Percentiles rank a stretch among this genome's conserved stretches.
phyloP scores from a whole-genome alignment of 2,329 filamentous ascomycete species.

The Nigrospora oryzae region DNA sequence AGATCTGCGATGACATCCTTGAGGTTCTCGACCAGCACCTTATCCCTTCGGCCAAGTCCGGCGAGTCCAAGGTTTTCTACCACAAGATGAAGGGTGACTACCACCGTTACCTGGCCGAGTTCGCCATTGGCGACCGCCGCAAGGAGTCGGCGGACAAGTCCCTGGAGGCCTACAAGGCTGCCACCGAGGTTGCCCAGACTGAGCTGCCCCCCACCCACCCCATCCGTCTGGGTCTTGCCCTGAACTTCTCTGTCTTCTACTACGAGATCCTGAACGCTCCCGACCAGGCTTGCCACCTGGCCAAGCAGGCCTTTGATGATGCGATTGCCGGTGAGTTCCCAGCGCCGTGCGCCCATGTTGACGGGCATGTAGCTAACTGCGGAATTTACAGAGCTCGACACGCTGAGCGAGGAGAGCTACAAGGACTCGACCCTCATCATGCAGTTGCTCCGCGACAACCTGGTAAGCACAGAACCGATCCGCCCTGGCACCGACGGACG shows the following conservation, averaged over 20 bases:
- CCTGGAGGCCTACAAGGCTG: slow-evolving; percentile 97
- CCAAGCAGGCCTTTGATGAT: slow-evolving; percentile 98
- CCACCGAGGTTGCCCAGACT: slow-evolving; percentile 95
- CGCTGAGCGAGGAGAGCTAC: slow-evolving; percentile 95
- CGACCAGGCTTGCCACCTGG: slow-evolving; percentile 93
- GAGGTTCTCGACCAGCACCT: slow-evolving; percentile 88
- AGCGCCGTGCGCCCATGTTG: too few species aligned
- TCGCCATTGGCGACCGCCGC: slow-evolving; percentile 86
- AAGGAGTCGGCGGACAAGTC: slow-evolving; percentile 80
- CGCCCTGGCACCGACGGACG: too few species aligned
- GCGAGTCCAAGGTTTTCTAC: slow-evolving; percentile 99
- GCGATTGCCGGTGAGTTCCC: slow-evolving; percentile 62
- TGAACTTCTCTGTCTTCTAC: slow-evolving; percentile 99
- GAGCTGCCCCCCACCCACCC: slow-evolving; percentile 96
- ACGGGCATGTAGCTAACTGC: too few species aligned
- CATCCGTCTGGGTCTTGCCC: slow-evolving; percentile 91
- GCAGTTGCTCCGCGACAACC: slow-evolving; percentile 96
- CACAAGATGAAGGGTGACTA: slow-evolving; percentile 99
- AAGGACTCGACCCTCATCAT: slow-evolving; percentile 98
- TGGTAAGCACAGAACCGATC: slow-evolving; percentile 47
- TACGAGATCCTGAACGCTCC: slow-evolving; percentile 99
- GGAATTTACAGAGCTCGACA: slow-evolving; percentile 63
- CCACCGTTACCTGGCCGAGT: slow-evolving; percentile 92
- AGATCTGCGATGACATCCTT: slow-evolving; percentile 96
- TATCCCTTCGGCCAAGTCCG: slow-evolving; percentile 91